Evolutionary conservation across 306 rosid genomes (phyloP).

Genomic region (Herpetospermum pedunculosum): DNA sequence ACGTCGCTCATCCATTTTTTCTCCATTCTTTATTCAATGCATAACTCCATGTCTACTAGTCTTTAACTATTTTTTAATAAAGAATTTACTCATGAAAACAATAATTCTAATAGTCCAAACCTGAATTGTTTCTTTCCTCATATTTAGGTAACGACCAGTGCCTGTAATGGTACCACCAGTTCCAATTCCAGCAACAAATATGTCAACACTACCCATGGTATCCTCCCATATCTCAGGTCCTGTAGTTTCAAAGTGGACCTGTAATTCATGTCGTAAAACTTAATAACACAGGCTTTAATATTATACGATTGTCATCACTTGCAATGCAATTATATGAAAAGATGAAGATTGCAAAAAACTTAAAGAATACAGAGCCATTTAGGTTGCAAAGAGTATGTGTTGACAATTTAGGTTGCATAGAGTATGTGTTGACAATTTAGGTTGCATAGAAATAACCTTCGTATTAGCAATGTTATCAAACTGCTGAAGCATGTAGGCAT

Average conservation of each 20-base stretch:
- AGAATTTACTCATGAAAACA: neutral
- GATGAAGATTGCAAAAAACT: neutral
- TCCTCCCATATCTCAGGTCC: slow-evolving; percentile 99
- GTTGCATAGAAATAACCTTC: slow-evolving; percentile 67
- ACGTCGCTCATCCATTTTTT: neutral
- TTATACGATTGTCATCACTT: neutral
- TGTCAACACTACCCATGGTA: slow-evolving; percentile 75
- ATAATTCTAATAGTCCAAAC: slow-evolving; percentile 16
- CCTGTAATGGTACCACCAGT: slow-evolving; percentile 94
- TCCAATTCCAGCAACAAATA: slow-evolving; percentile 85
- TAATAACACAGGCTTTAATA: neutral
- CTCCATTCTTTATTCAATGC: neutral
- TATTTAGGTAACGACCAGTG: slow-evolving; percentile 74
- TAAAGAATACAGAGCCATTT: neutral
- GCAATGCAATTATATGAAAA: neutral
- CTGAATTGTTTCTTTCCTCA: slow-evolving; percentile 56
- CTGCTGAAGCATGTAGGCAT: slow-evolving; percentile 86
- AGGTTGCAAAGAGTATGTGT: neutral
- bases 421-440: neutral
- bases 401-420: too few relatives aligned
- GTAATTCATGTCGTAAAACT: slow-evolving; percentile 25
- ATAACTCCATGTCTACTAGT: neutral
- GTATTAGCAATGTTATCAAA: slow-evolving; percentile 68
- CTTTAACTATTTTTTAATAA: neutral
- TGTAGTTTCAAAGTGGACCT: slow-evolving; percentile 93